phyloP scores from a whole-genome alignment of 352 stramenopile genomes.

The Phytopythium kandeliae region DNA sequence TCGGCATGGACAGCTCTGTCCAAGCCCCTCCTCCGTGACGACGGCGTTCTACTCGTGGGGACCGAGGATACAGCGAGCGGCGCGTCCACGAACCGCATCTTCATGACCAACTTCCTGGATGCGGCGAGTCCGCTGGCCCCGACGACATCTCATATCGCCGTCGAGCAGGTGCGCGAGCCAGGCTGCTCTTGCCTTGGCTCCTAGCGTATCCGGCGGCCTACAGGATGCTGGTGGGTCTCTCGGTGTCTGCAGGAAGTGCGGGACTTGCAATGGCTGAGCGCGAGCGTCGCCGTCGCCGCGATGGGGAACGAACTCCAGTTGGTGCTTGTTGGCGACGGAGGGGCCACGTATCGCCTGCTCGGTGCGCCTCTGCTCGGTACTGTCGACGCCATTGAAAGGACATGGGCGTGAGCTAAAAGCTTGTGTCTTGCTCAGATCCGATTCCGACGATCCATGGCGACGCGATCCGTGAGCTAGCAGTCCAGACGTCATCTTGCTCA shows the following conservation, averaged over 20 bases:
- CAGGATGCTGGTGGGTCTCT: not conserved
- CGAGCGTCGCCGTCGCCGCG: conserved; percentile 38
- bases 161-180: conserved; percentile 35
- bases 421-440: conserved; percentile 19
- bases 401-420: not conserved
- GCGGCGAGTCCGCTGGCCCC: conserved; percentile 10
- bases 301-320: conserved; percentile 72
- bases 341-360: conserved; percentile 28
- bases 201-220: not conserved
- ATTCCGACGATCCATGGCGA: conserved; percentile 60
- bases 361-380: conserved; percentile 6
- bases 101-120: conserved; percentile 44
- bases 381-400: not conserved
- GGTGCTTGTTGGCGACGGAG: conserved; percentile 28
- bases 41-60: conserved; percentile 65
- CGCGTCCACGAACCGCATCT: conserved; percentile 42
- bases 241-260: conserved; percentile 44
- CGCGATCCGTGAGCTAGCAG: conserved; percentile 66
- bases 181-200: not conserved
- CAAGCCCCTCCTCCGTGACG: conserved; percentile 71
- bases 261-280: conserved; percentile 61
- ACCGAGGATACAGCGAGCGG: conserved; percentile 26
- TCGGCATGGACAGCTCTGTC: conserved; percentile 38
- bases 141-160: conserved; percentile 22
- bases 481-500: conserved; percentile 18